These are phyloP conservation scores for Lotmaria passim DNA, from an alignment of 208 protist species.

Conservation along the genomic window DNA sequence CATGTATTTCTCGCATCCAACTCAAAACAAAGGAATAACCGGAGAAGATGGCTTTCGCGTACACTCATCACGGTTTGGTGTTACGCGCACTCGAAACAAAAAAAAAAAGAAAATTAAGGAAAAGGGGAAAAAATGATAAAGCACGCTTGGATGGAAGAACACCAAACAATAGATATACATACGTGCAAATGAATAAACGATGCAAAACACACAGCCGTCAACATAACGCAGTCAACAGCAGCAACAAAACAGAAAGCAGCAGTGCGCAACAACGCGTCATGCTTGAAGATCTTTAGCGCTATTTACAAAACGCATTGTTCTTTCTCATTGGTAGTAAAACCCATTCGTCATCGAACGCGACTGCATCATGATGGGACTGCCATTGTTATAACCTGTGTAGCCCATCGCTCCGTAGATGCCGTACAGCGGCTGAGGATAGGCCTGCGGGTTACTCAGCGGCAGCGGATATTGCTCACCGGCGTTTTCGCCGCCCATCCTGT, in stretches of 20 bases:
- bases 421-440: not conserved
- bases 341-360: constrained; percentile 4
- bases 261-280: too few species aligned
- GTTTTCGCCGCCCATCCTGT: not conserved
- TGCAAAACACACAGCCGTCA: not conserved
- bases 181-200: constrained; percentile 5
- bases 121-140: not conserved
- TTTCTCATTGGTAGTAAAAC: not conserved
- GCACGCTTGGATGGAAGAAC: too few species aligned
- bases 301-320: too few species aligned
- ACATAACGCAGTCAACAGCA: not conserved
- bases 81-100: too few species aligned
- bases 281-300: too few species aligned
- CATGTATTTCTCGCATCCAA: too few species aligned
- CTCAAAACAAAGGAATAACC: too few species aligned
- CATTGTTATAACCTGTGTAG: constrained; percentile 12
- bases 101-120: constrained; percentile 21
- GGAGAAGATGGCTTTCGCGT: too few species aligned
- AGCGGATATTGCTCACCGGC: not conserved
- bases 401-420: not conserved
- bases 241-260: not conserved
- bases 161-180: not conserved
- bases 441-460: not conserved
- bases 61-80: too few species aligned
- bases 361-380: constrained; percentile 9